phyloP scores from a whole-genome alignment of 768 basidiomycete species.

The Termitomyces titanicus region DNA sequence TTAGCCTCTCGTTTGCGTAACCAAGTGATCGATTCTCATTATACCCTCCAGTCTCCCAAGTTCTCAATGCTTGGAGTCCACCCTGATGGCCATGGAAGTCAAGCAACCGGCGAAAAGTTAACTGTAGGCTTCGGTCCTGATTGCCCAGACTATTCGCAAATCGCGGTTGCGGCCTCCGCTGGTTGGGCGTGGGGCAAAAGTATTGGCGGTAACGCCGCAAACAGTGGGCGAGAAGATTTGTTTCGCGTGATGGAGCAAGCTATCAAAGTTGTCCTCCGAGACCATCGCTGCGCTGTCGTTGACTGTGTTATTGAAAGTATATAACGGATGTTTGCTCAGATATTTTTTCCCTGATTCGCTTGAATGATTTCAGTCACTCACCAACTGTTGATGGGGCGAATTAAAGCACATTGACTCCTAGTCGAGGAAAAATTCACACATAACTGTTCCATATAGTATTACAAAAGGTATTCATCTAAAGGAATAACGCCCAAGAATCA shows the following conservation, averaged over 20 bases:
- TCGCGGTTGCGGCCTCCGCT: conserved; percentile 64
- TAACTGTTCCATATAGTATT: too few species aligned
- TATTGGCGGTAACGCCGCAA: conserved; percentile 22
- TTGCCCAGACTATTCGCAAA: conserved; percentile 55
- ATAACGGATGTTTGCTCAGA: not conserved
- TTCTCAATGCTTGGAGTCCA: conserved; percentile 64
- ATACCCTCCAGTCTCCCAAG: conserved; percentile 46
- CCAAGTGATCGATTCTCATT: not conserved
- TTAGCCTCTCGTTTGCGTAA: too few species aligned
- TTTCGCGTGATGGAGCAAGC: conserved; percentile 42
- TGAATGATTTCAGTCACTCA: not conserved
- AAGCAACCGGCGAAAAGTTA: conserved; percentile 41
- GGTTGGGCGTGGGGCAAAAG: conserved; percentile 62
- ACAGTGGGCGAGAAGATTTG: conserved; percentile 25
- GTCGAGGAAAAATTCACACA: too few species aligned
- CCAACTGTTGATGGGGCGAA: too few species aligned
- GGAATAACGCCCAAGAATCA: not conserved
- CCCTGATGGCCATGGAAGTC: conserved; percentile 52
- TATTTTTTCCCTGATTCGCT: not conserved
- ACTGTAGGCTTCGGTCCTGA: conserved; percentile 64
- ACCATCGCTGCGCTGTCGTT: conserved; percentile 60
- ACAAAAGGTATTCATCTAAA: too few species aligned
- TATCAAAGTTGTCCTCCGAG: conserved; percentile 50
- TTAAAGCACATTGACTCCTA: too few species aligned
- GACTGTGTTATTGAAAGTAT: conserved; percentile 52